Percentiles rank a stretch among this genome's conserved stretches.
phyloP scores from a whole-genome alignment of 2,329 filamentous ascomycete genomes.

The Neopestalotiopsis sp. region DNA sequence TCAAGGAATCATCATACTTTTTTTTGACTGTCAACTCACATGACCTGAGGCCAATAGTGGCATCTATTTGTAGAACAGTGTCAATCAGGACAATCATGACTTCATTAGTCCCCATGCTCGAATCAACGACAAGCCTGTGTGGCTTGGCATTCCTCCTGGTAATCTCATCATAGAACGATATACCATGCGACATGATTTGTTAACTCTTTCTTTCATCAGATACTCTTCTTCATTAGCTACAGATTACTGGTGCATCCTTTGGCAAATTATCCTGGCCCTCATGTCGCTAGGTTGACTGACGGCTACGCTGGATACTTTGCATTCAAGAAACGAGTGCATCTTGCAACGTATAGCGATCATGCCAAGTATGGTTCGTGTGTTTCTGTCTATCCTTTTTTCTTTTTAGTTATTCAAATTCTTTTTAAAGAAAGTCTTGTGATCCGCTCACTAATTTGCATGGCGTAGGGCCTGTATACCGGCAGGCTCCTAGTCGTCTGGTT shows the following conservation, averaged over 20 bases:
- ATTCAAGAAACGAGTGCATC: slow-evolving; percentile 23
- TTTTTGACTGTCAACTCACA: too few relatives aligned
- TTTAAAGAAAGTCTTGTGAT: too few relatives aligned
- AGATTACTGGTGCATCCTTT: slow-evolving; percentile 23
- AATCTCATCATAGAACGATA: neutral
- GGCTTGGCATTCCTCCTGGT: neutral
- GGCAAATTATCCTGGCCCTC: slow-evolving; percentile 24
- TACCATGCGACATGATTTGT: neutral
- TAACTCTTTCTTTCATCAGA: neutral
- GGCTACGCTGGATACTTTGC: slow-evolving; percentile 27
- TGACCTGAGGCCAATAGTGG: too few relatives aligned
- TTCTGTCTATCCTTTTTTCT: neutral
- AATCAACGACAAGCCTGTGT: too few relatives aligned
- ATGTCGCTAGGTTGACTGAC: slow-evolving; percentile 26
- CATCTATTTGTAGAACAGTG: too few relatives aligned
- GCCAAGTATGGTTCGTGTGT: neutral
- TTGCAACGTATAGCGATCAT: slow-evolving; percentile 16
- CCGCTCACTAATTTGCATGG: neutral
- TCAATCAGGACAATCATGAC: too few relatives aligned
- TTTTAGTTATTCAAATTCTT: too few relatives aligned
- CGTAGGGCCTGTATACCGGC: slow-evolving; percentile 25
- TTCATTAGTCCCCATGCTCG: too few relatives aligned
- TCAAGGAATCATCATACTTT: too few relatives aligned
- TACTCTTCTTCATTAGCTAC: neutral
- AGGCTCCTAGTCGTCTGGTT: slow-evolving; percentile 27